Evolutionary conservation across 257 asterid genomes (phyloP).

Genomic region (Solanum peruvianum): DNA sequence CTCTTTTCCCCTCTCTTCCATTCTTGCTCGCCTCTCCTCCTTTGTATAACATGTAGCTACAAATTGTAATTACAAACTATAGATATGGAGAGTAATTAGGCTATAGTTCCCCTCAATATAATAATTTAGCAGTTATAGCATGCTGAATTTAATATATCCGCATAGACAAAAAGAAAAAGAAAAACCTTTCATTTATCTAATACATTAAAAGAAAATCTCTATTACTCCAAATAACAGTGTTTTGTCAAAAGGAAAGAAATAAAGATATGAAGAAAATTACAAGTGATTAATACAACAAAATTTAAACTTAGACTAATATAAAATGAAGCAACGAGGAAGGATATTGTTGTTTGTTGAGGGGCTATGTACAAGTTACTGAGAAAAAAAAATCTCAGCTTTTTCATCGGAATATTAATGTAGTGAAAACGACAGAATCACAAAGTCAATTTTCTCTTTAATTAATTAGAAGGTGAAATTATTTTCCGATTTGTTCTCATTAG

Average conservation of each 20-base stretch:
- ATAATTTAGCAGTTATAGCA: background rate
- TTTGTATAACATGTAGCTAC: no score
- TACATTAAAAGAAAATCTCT: background rate
- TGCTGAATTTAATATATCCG: background rate
- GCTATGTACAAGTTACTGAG: background rate
- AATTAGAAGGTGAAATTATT: background rate
- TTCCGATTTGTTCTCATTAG: background rate
- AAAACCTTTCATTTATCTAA: background rate
- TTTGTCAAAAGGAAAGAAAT: background rate
- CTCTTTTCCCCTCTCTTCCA: no score
- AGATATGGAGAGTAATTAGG: no score
- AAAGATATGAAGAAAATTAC: background rate
- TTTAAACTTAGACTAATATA: background rate
- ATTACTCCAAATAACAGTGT: background rate
- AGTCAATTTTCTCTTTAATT: background rate
- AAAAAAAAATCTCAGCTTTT: no score
- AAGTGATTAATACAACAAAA: background rate
- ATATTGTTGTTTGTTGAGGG: background rate
- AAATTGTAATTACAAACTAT: no score
- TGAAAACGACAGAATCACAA: background rate
- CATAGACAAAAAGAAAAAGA: background rate
- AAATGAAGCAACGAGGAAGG: background rate
- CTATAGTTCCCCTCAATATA: no score
- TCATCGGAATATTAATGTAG: background rate
- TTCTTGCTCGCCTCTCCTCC: no score